Base-by-base conservation (phyloP, 2,329 filamentous ascomycete species). In the Huntiella bhutanensis region DNA sequence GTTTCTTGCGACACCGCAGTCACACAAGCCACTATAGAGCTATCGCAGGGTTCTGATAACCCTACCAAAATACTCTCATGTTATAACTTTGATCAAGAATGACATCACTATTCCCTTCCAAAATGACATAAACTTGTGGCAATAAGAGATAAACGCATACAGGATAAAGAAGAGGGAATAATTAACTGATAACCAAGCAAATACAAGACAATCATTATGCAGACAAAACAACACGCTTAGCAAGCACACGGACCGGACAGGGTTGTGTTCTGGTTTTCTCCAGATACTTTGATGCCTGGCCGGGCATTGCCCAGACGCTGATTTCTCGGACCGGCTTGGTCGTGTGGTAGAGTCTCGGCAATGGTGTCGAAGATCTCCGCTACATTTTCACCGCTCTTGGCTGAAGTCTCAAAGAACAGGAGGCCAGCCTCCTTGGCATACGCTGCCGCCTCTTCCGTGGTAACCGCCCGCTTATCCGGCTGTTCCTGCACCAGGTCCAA, bases 401-500 rank as follows among this genome's bases (percentile, higher is more conserved):
- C 91, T 8, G 87, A 95, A 3, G 91, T 98, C 64, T 98, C 91
- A 62, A 98, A 98, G 71, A 98, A 98, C 46, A 98, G 73, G 4
- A 98, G 75, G 37, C 85, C 85, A 43, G 88, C 86, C 65, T 98
- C 91, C 54, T 78, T 80, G 46, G 91, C 87, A 60, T 98, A 98
- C 46, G 87, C 85, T 64, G 95, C 86, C 54, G 91, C 92, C 56
- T 98, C 91, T 54, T 81, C 81, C 16, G 82, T 81, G 51, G 79
- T 61, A 51, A 98, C 91, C 37, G 87, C 91, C 58, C 91, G 82
- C 75, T 96, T 96, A 62, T 95, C 88, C 41, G 88, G 88, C 60
- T 84, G 82, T 59, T 94, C 87, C 52, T 78, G 87, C 52, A 95
- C 91, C 55, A 98, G 69, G 72, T 98, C 91, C 59, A 94, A 71